Conservation (phyloP, 140 eudicot genomes). For the Stevia rebaudiana region DNA sequence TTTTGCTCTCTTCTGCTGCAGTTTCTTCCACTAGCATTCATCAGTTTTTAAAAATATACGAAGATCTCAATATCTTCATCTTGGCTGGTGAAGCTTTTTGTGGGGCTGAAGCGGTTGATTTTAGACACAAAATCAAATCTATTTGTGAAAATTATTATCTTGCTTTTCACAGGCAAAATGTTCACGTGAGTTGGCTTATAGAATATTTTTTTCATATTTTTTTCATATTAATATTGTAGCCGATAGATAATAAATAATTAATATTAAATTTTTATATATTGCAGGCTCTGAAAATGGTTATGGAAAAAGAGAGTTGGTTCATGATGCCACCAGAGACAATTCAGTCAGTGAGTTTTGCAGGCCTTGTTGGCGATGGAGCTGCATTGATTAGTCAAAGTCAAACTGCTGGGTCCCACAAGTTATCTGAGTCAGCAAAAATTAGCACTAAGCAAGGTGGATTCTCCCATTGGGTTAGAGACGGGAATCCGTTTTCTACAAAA, state of each 20-base stretch:
- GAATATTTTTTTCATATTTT: neutral
- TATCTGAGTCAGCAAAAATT: conserved; percentile 36
- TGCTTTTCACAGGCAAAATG: conserved; percentile 91
- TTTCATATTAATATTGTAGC: neutral
- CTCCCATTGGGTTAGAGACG: conserved; percentile 58
- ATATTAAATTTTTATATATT: conserved; percentile 15
- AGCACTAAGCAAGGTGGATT: conserved; percentile 67
- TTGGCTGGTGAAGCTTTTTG: conserved; percentile 94
- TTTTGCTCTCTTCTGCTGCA: conserved; percentile 83
- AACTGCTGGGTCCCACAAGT: conserved; percentile 39
- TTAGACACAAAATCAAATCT: conserved; percentile 74
- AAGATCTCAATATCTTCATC: conserved; percentile 73
- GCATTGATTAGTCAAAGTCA: conserved; percentile 57
- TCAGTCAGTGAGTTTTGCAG: conserved; percentile 85
- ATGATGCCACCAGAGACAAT: conserved; percentile 73
- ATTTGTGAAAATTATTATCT: conserved; percentile 67
- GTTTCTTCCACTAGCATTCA: conserved; percentile 91
- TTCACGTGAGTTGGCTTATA: conserved; percentile 55
- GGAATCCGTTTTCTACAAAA: conserved; percentile 61
- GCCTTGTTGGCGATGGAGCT: conserved; percentile 99
- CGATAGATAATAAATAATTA: neutral
- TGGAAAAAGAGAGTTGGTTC: conserved; percentile 94
- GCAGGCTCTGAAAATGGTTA: conserved; percentile 95
- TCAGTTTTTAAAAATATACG: conserved; percentile 81
- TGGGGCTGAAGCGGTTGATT: conserved; percentile 75